These are phyloP conservation scores for Melianthus villosus DNA, from an alignment of 441 rosid species.

Conservation along the genomic window DNA sequence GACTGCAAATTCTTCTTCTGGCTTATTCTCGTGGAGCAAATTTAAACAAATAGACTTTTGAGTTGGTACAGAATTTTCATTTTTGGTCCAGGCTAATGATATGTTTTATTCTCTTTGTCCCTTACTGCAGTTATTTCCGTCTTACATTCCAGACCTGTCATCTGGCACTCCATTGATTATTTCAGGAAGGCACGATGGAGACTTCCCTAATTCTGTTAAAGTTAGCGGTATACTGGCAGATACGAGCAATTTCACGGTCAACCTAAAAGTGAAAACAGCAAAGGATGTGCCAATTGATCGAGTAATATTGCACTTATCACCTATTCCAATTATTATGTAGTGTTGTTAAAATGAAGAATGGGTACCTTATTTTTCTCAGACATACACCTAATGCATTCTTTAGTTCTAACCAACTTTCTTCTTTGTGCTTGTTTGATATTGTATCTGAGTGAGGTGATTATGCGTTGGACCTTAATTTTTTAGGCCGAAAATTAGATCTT, in stretches of 20 bases:
- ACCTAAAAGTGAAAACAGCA: constrained; percentile 40
- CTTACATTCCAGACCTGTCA: constrained; percentile 59
- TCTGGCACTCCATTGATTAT: constrained; percentile 38
- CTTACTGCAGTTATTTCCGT: constrained; percentile 42
- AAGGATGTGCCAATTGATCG: constrained; percentile 58
- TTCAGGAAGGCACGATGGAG: constrained; percentile 60
- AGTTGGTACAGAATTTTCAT: not conserved
- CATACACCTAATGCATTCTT: too few species aligned
- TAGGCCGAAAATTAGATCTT: too few species aligned
- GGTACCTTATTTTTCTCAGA: too few species aligned
- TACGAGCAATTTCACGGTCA: constrained; percentile 32
- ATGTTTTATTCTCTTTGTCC: constrained; percentile 5
- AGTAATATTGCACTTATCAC: too few species aligned
- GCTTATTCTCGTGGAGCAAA: not conserved
- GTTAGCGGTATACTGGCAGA: constrained; percentile 56
- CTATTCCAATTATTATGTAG: too few species aligned
- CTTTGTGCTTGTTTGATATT: too few species aligned
- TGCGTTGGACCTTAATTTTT: too few species aligned
- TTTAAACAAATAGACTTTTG: not conserved
- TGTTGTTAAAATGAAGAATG: too few species aligned
- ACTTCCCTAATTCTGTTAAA: constrained; percentile 42
- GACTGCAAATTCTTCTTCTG: constrained; percentile 2
- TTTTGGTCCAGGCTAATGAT: not conserved
- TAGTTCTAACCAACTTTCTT: too few species aligned
- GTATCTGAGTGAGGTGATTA: too few species aligned